phyloP scores from a whole-genome alignment of 1,284 basidiomycete genomes.

The Irpex sp. region DNA sequence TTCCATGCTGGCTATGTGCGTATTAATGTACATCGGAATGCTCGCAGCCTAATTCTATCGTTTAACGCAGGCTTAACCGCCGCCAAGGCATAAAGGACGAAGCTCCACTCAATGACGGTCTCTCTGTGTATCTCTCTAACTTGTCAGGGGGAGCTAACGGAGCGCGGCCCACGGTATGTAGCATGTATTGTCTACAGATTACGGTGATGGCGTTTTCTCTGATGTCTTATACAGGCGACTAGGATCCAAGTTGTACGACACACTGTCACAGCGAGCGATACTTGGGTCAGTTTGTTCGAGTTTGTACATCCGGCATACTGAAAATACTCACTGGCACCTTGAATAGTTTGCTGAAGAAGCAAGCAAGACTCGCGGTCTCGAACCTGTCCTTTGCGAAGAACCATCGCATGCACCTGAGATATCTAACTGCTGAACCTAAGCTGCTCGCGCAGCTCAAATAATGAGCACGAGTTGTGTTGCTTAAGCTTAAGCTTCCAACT shows the following conservation, averaged over 20 bases:
- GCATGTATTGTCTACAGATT: background rate
- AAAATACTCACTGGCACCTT: too few relatives aligned
- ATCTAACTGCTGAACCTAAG: too few relatives aligned
- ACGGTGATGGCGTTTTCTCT: background rate
- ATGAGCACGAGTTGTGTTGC: too few relatives aligned
- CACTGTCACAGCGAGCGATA: background rate
- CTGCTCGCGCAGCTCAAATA: too few relatives aligned
- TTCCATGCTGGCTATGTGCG: background rate
- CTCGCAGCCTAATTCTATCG: background rate
- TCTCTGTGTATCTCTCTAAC: background rate
- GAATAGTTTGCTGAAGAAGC: too few relatives aligned
- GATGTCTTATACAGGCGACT: background rate
- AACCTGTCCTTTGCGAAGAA: too few relatives aligned
- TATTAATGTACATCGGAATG: background rate
- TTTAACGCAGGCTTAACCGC: background rate
- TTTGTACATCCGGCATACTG: background rate
- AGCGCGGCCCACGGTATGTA: background rate
- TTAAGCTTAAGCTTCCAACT: too few relatives aligned
- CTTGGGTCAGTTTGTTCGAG: background rate
- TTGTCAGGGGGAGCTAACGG: background rate
- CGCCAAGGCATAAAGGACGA: background rate
- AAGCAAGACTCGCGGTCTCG: too few relatives aligned
- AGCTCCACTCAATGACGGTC: background rate
- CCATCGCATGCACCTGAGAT: too few relatives aligned
- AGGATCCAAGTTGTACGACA: background rate